Percentiles rank a stretch among this genome's conserved stretches.
Conservation (phyloP, 129 eudicot genomes). For the Artemisia annua region DNA sequence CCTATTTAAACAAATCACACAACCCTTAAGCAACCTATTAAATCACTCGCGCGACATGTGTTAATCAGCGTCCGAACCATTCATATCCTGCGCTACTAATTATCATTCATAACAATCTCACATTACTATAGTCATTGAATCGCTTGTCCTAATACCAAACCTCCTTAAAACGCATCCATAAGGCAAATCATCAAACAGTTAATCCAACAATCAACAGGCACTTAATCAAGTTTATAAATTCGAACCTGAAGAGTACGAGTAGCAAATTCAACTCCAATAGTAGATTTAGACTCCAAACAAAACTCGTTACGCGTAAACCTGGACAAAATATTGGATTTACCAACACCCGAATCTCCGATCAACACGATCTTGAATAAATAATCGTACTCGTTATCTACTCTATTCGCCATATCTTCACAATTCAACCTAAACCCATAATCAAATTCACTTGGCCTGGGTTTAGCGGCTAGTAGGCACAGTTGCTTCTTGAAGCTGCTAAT, state of each 20-base stretch:
- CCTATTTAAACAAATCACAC: not conserved
- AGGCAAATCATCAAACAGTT: conserved; percentile 16
- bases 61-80: too few species aligned
- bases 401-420: conserved; percentile 30
- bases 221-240: not conserved
- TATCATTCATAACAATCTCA: too few species aligned
- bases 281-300: conserved; percentile 42
- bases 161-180: not conserved
- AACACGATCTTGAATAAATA: conserved; percentile 44
- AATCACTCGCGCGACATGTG: too few species aligned
- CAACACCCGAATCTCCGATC: conserved; percentile 44
- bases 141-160: too few species aligned
- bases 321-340: conserved; percentile 38
- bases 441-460: conserved; percentile 81
- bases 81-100: too few species aligned
- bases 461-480: conserved; percentile 33
- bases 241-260: conserved; percentile 39
- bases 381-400: conserved; percentile 44
- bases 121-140: too few species aligned
- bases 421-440: conserved; percentile 11
- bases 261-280: conserved; percentile 43
- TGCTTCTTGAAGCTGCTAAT: conserved; percentile 75
- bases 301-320: conserved; percentile 44
- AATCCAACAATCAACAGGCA: not conserved
- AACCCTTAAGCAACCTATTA: not conserved